Conservation (phyloP, 202 grass and related monocot species). For the Setaria italica region DNA sequence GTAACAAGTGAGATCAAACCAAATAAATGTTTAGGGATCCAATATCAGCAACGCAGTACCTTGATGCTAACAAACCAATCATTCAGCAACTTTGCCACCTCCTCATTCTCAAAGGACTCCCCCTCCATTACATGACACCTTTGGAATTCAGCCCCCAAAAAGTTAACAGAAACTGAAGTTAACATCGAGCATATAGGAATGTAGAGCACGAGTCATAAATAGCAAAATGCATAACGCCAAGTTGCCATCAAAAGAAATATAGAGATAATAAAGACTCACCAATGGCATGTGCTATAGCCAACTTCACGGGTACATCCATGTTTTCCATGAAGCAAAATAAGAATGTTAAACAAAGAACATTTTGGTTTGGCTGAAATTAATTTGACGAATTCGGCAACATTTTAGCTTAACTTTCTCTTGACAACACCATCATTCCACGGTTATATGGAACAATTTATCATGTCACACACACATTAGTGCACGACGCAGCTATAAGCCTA, state of each 20-base stretch:
- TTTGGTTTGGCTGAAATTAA: not conserved
- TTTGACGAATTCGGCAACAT: not conserved
- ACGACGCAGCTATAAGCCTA: not conserved
- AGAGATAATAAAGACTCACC: constrained; percentile 53
- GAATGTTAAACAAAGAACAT: constrained; percentile 1
- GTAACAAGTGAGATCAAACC: not conserved
- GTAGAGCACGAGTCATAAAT: not conserved
- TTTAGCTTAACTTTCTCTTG: constrained; percentile 12
- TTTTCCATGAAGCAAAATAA: constrained; percentile 42
- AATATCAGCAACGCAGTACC: constrained; percentile 46
- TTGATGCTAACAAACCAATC: constrained; percentile 99
- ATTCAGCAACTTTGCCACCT: constrained; percentile 86
- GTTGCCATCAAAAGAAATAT: not conserved
- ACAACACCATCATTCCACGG: not conserved
- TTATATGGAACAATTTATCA: not conserved
- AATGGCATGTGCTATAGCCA: constrained; percentile 99
- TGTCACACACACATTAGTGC: not conserved
- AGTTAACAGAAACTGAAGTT: not conserved
- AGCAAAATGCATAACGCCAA: not conserved
- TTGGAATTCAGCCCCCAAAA: constrained; percentile 32
- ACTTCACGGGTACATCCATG: constrained; percentile 55
- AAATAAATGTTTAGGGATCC: not conserved
- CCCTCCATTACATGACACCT: constrained; percentile 99
- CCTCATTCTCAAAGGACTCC: constrained; percentile 91
- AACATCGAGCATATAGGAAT: not conserved